Percentiles rank a stretch among this genome's conserved stretches.
These are phyloP conservation scores for Pyrenophora teres DNA, from an alignment of 2,329 filamentous ascomycete genomes.

Conservation along the genomic window DNA sequence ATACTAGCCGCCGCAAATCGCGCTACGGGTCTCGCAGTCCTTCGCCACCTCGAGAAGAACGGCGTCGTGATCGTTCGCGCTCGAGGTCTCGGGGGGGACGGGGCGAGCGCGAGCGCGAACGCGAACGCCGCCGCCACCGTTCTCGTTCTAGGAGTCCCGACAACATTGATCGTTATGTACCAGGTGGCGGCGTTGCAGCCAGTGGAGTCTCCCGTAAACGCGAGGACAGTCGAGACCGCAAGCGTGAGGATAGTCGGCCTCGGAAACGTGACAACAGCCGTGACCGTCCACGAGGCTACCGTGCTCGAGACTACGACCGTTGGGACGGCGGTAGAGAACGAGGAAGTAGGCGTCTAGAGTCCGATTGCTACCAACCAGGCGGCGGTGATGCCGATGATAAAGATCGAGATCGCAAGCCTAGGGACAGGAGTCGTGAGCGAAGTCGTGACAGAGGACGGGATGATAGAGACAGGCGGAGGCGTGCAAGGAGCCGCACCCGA, in stretches of 20 bases:
- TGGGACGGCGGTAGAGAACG: constrained; percentile 34
- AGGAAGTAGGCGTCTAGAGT: constrained; percentile 33
- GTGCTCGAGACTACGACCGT: constrained; percentile 50
- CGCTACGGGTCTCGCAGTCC: constrained; percentile 36
- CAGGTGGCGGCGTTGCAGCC: constrained; percentile 25
- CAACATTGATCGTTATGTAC: constrained; percentile 47
- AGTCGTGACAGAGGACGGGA: constrained; percentile 15
- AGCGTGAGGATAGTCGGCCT: constrained; percentile 39
- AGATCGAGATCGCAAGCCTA: constrained; percentile 35
- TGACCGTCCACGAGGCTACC: constrained; percentile 44
- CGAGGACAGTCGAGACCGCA: constrained; percentile 27
- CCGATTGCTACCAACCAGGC: constrained; percentile 40
- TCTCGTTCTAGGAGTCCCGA: constrained; percentile 42
- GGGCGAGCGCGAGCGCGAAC: constrained; percentile 25
- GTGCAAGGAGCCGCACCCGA: constrained; percentile 20
- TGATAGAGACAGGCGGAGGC: constrained; percentile 24
- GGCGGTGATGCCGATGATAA: constrained; percentile 21
- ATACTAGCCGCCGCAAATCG: constrained; percentile 35
- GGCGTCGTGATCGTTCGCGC: constrained; percentile 32
- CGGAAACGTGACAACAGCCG: constrained; percentile 48
- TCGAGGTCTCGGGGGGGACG: constrained; percentile 28
- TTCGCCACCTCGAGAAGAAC: constrained; percentile 26
- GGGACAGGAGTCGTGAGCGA: constrained; percentile 14
- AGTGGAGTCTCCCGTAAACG: constrained; percentile 30
- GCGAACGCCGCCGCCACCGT: constrained; percentile 25